Conservation (phyloP, 371 early-diverging fungal genomes). For the Zancudomyces culisetae region DNA sequence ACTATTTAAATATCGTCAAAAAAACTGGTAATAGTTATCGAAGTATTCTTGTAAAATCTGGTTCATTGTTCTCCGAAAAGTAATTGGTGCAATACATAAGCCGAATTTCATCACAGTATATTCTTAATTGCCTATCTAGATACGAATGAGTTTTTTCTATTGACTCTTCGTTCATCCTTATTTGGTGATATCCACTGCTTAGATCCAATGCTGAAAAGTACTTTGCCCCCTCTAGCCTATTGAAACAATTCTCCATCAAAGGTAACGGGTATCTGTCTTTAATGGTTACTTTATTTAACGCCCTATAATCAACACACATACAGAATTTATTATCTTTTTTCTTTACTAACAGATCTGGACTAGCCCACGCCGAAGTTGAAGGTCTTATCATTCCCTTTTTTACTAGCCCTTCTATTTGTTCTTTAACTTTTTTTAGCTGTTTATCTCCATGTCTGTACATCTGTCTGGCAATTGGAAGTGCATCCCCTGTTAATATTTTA, state of each 20-base stretch:
- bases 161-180: constrained; percentile 3
- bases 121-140: constrained; percentile 1
- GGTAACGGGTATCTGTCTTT: constrained; percentile 7
- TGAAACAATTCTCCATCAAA: constrained; percentile 1
- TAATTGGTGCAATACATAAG: background rate
- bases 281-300: background rate
- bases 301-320: constrained; percentile 1
- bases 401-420: background rate
- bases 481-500: background rate
- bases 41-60: background rate
- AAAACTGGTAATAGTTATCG: too few species aligned
- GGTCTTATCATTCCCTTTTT: background rate
- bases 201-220: constrained; percentile 5
- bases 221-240: constrained; percentile 1
- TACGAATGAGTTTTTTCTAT: constrained; percentile 4
- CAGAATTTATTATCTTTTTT: background rate
- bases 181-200: constrained; percentile 4
- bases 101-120: constrained; percentile 5
- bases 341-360: background rate
- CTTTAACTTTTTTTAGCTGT: background rate
- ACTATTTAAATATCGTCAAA: too few species aligned
- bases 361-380: constrained; percentile 1
- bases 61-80: constrained; percentile 6
- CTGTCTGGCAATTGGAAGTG: background rate
- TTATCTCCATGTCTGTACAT: background rate